These are phyloP conservation scores for Cystobasidiaceae sp. DNA, from an alignment of 1,284 basidiomycete species.

Conservation along the genomic window DNA sequence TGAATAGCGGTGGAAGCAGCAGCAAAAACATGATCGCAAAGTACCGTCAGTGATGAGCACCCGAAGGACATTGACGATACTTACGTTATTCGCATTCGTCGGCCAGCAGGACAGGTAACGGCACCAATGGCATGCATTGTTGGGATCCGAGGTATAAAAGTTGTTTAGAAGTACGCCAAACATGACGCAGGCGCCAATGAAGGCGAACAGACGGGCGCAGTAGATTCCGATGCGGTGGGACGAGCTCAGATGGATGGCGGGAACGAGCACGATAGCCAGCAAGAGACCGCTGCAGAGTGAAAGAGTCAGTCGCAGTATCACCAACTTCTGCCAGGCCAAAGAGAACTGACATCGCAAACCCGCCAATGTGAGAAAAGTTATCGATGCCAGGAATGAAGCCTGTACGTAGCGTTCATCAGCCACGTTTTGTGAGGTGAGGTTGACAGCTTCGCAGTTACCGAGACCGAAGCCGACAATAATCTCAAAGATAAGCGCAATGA, in stretches of 20 bases:
- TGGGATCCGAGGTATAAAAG: constrained; percentile 81
- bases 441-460: too few relatives aligned
- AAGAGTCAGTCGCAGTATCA: constrained; percentile 31
- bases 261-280: constrained; percentile 70
- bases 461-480: constrained; percentile 76
- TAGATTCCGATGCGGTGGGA: constrained; percentile 70
- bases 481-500: constrained; percentile 77
- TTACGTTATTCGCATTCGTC: constrained; percentile 60
- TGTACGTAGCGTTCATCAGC: not conserved
- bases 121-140: constrained; percentile 42
- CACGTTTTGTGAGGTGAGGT: too few relatives aligned
- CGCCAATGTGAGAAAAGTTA: constrained; percentile 16
- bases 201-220: constrained; percentile 64
- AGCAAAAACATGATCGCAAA: not conserved
- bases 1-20: not conserved
- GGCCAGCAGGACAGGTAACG: constrained; percentile 61
- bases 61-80: not conserved
- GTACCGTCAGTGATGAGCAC: not conserved
- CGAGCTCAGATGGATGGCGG: constrained; percentile 67
- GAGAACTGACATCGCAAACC: constrained; percentile 9
- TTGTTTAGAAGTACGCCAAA: constrained; percentile 78
- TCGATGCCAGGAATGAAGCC: constrained; percentile 29
- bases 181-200: constrained; percentile 68
- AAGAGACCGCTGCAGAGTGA: constrained; percentile 58
- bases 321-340: too few relatives aligned